These are phyloP conservation scores for Tolypocladium nubicola DNA, from an alignment of 2,329 filamentous ascomycete species.

Conservation along the genomic window DNA sequence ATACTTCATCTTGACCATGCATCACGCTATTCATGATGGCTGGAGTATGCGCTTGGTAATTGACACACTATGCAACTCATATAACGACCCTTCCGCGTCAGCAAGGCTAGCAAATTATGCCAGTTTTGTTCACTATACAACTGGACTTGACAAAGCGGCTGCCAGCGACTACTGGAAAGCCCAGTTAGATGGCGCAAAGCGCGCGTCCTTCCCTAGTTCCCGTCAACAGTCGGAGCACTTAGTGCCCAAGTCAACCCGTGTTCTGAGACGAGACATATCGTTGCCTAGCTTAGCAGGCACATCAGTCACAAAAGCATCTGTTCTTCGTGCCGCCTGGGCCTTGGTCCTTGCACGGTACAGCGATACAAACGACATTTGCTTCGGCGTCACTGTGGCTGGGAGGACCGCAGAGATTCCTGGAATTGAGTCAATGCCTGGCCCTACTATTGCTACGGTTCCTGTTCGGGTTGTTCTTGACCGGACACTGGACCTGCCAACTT, in stretches of 20 bases:
- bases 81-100: background rate
- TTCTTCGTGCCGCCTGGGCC: constrained; percentile 18
- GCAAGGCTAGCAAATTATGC: background rate
- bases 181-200: constrained; percentile 5
- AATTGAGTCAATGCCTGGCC: constrained; percentile 11
- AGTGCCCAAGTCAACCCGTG: too few relatives aligned
- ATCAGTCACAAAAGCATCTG: constrained; percentile 8
- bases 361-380: constrained; percentile 11
- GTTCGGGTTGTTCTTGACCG: constrained; percentile 2
- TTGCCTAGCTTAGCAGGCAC: background rate
- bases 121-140: background rate
- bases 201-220: constrained; percentile 3
- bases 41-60: too few relatives aligned
- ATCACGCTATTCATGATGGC: too few relatives aligned
- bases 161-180: constrained; percentile 5
- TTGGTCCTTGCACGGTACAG: constrained; percentile 9
- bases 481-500: constrained; percentile 2
- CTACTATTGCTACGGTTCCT: constrained; percentile 9
- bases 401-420: constrained; percentile 10
- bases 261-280: too few relatives aligned
- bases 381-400: constrained; percentile 13
- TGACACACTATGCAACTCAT: too few relatives aligned
- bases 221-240: background rate
- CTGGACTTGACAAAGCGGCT: background rate
- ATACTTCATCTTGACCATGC: too few relatives aligned